Base-by-base conservation (phyloP, 2,329 filamentous ascomycete species). In the Aspergillus ruber region DNA sequence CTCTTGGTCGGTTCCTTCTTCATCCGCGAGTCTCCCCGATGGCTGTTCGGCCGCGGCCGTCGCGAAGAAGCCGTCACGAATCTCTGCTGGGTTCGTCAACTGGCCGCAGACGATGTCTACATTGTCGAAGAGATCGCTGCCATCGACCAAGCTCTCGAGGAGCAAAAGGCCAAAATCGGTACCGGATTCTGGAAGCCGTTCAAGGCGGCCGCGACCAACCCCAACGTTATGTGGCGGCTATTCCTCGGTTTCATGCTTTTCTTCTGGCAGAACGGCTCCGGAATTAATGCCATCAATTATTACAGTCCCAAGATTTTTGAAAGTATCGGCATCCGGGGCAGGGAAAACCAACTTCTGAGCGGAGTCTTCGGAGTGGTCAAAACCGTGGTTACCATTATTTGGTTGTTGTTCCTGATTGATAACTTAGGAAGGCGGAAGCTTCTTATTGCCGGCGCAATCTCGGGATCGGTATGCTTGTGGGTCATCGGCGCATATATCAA, bases 271-370 rank as follows among this genome's bases (percentile, higher is more conserved):
- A 90, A 90, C 56, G 83, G 83, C 42, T 77, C 72, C 3, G 86
- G 86, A 6, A 89, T 89, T 69, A 89, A 89, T 56, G 85, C 85
- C n/a, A 83, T 87, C 70, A 89, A 88, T 72, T 89, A 88, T 70
- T 88, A 85, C 65, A 76, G 73, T 1, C 84, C 84, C 0, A 84
- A 79, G 0, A 79, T 88, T 17, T 87, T 88, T 74, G 75, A 75
- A 47, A 78, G 76, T 9, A 77, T 86, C 32, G 82, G 83, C 12
- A 71, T 86, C 7, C 73, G 71, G 0, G 73, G 75, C 1, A 80
- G 76, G 27, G 77, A 74, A 3, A 73, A 76, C 5, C 74, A 83
- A 53, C 66, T 84, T 20, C 84, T 84, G 0, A 88, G 85, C 0
- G 86, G 86, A n/a, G 80, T 89, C 55, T 90, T 86, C 55, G 86